phyloP scores from a whole-genome alignment of 306 rosid species.

The Quillaja saponaria region DNA sequence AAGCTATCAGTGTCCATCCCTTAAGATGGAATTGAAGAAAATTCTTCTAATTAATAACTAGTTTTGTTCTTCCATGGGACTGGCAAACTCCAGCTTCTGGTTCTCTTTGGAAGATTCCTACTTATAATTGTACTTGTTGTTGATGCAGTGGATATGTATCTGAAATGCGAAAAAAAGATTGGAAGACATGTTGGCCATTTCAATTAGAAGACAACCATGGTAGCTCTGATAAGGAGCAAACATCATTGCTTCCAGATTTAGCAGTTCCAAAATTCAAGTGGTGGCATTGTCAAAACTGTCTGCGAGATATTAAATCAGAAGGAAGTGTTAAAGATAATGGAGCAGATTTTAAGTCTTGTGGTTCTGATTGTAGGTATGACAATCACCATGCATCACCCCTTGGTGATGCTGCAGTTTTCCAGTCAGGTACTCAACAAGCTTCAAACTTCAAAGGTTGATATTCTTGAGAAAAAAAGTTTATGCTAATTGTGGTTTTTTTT shows the following conservation, averaged over 20 bases:
- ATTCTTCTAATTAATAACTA: too few species aligned
- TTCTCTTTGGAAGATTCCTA: constrained; percentile 25
- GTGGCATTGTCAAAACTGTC: constrained; percentile 51
- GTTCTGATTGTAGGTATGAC: constrained; percentile 38
- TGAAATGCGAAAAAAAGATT: constrained; percentile 70
- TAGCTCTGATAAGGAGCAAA: constrained; percentile 45
- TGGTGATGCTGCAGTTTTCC: constrained; percentile 36
- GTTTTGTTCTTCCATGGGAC: background rate
- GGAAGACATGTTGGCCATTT: constrained; percentile 90
- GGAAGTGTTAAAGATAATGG: constrained; percentile 37
- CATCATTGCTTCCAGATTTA: constrained; percentile 53
- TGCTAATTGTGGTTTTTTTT: constrained; percentile 40
- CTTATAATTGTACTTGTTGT: background rate
- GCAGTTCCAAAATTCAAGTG: constrained; percentile 62
- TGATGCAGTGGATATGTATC: constrained; percentile 82
- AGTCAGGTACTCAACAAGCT: constrained; percentile 45
- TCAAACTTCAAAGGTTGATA: constrained; percentile 28
- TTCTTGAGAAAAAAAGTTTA: constrained; percentile 48
- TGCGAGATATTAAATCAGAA: constrained; percentile 40
- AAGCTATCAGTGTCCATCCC: too few species aligned
- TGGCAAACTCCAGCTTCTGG: constrained; percentile 8
- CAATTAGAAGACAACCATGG: constrained; percentile 36
- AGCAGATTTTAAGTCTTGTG: constrained; percentile 26
- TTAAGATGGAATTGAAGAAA: too few species aligned
- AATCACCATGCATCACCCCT: constrained; percentile 26